Evolutionary conservation across 495 filamentous ascomycete genomes (phyloP), one percentile per base, ranked within the genome.

Genomic region (Articulospora tetracladia): DNA sequence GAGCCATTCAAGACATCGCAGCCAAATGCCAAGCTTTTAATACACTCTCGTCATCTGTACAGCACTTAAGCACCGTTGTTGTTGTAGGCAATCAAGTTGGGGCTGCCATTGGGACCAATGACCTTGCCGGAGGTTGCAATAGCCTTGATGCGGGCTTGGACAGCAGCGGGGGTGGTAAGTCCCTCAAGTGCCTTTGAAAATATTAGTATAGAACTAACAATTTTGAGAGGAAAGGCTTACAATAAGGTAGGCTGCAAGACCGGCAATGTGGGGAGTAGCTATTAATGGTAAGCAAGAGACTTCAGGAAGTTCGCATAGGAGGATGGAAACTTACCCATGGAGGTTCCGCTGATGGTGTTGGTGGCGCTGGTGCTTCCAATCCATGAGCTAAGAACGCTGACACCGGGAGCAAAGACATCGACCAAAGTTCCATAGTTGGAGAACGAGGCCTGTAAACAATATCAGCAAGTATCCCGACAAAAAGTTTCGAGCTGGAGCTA

Each of bases 181-280:
- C 59, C 59, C 59, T 61, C 59, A 26, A 61, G 59, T 19, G 34
- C n/a, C n/a, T n/a, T n/a, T n/a, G n/a, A n/a, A n/a, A n/a, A n/a
- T n/a, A n/a, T n/a, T n/a, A n/a, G n/a, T n/a, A n/a, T n/a, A n/a
- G n/a, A n/a, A n/a, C n/a, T n/a, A n/a, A n/a, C n/a, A n/a, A n/a
- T n/a, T n/a, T n/a, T n/a, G n/a, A n/a, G n/a, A n/a, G n/a, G n/a
- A n/a, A n/a, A n/a, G n/a, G n/a, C n/a, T n/a, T n/a, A n/a, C 44
- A 30, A 84, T 82, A 26, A 86, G 76, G 68, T 84, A 86, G 44
- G 80, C 78, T 7, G 78, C 80, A 1, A 86, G 72, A 17, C 83
- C 83, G 19, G 79, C 73, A 52, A 86, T 74, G 70, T 86, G 83
- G 1, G 83, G 83, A n/a, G n/a, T n/a, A n/a, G n/a, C n/a, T n/a